Conservation (phyloP, 2,329 filamentous ascomycete genomes). For the Pyrenochaeta sp. region DNA sequence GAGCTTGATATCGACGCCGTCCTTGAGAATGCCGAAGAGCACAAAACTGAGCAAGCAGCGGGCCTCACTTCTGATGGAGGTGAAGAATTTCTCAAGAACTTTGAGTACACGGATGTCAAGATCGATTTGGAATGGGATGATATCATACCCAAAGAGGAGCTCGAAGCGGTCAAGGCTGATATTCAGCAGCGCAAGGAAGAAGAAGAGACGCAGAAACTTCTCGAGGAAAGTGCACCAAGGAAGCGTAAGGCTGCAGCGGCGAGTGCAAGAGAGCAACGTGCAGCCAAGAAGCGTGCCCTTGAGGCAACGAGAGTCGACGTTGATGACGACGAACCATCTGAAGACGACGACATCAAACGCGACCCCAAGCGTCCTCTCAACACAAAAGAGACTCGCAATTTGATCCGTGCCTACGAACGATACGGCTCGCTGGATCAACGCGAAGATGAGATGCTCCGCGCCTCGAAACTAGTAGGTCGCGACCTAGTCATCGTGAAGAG, state of each 20-base stretch:
- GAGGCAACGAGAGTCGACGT: slow-evolving; percentile 72
- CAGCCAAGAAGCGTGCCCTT: slow-evolving; percentile 72
- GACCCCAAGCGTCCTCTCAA: slow-evolving; percentile 90
- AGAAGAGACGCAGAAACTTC: slow-evolving; percentile 79
- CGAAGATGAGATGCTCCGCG: slow-evolving; percentile 83
- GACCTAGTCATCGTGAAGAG: slow-evolving; percentile 80
- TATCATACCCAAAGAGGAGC: slow-evolving; percentile 92
- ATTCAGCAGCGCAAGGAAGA: slow-evolving; percentile 86
- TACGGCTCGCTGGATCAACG: slow-evolving; percentile 92
- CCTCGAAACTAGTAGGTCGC: slow-evolving; percentile 83
- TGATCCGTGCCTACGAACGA: slow-evolving; percentile 88
- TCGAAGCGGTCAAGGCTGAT: slow-evolving; percentile 87
- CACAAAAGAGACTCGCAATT: slow-evolving; percentile 91
- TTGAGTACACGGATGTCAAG: slow-evolving; percentile 97
- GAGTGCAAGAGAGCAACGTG: slow-evolving; percentile 69
- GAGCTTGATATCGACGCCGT: slow-evolving; percentile 98
- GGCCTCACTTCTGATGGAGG: slow-evolving; percentile 95
- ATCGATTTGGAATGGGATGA: slow-evolving; percentile 97
- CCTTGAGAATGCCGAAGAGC: slow-evolving; percentile 94
- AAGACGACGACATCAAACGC: slow-evolving; percentile 60
- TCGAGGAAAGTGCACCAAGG: slow-evolving; percentile 85
- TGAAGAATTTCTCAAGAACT: slow-evolving; percentile 89
- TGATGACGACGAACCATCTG: slow-evolving; percentile 60
- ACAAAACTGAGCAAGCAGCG: slow-evolving; percentile 93
- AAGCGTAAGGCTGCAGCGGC: slow-evolving; percentile 69